Evolutionary conservation across 768 basidiomycete genomes (phyloP), one percentile per base, ranked within the genome.

Genomic region (Tulasnella sp.): DNA sequence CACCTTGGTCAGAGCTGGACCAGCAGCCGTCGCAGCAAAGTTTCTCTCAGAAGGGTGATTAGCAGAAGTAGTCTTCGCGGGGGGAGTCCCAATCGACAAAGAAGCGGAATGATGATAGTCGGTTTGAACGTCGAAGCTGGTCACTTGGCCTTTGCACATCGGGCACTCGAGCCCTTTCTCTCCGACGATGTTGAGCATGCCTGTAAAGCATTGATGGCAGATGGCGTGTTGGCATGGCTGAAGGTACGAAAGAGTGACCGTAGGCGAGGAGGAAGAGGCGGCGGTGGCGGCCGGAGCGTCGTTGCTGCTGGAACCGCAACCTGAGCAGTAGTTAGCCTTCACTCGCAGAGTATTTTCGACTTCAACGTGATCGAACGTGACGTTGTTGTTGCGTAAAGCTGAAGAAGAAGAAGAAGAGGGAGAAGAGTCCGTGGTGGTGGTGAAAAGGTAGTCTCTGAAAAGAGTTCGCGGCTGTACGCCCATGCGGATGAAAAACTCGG

Each of bases 151-250:
- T 82, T 91, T 91, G 85, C 94, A 96, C 40, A 94, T 92, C 24
- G 93, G 92, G 81, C 94, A 96, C 80, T 91, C 89, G 89, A 95
- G 93, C 79, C 93, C 92, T 83, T 95, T 95, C 85, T 96, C 94
- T 9, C 94, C 94, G 24, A 95, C 94, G 75, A 95, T 95, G 82
- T 96, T 96, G 75, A 96, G 87, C 10, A 93, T 93, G 75, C 93
- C 94, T 0, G 94, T 96, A 78, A 96, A 87, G 83, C 94, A 96
- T 14, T 89, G 88, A 3, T 93, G 92, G 83, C 94, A 96, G 1
- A 95, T 86, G 0, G 92, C 88, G 84, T 96, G 94, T 8, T 86
- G 84, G 85, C 94, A 96, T 0, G 94, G 94, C 34, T 89, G 88
- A 27, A 96, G 88, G 39, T 81, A 71, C 31, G 81, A 31, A 84